Percentiles rank a stretch among this genome's conserved stretches.
phyloP scores from a whole-genome alignment of 257 asterid genomes.

The Phtheirospermum japonicum region DNA sequence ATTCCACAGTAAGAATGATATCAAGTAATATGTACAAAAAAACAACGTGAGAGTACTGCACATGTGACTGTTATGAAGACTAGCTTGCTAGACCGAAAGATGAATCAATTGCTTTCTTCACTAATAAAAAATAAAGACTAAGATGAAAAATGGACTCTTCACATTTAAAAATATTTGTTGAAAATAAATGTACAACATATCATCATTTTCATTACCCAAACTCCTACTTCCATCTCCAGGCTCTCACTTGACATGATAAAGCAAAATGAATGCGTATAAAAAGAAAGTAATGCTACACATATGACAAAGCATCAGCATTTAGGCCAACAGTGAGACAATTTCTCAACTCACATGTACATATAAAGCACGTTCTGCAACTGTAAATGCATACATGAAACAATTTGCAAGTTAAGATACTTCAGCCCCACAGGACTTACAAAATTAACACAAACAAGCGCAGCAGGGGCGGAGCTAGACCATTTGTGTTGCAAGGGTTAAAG shows the following conservation, averaged over 20 bases:
- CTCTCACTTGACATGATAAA: not conserved
- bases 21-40: too few species aligned
- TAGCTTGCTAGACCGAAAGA: not conserved
- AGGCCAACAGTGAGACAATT: not conserved
- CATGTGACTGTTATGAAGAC: not conserved
- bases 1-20: too few species aligned
- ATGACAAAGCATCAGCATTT: not conserved
- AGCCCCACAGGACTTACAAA: too few species aligned
- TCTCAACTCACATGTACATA: not conserved
- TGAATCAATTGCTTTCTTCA: not conserved
- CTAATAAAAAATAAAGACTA: not conserved
- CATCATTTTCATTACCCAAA: conserved; percentile 3
- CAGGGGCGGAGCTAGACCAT: too few species aligned
- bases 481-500: too few species aligned
- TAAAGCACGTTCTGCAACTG: not conserved
- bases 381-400: not conserved
- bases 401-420: too few species aligned
- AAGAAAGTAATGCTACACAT: not conserved
- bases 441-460: too few species aligned
- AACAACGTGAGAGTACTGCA: not conserved
- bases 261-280: not conserved
- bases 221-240: not conserved
- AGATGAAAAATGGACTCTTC: not conserved
- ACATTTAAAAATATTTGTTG: not conserved
- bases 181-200: not conserved